Evolutionary conservation across 352 stramenopile species (phyloP).

Genomic region (Blastocystis sp.): DNA sequence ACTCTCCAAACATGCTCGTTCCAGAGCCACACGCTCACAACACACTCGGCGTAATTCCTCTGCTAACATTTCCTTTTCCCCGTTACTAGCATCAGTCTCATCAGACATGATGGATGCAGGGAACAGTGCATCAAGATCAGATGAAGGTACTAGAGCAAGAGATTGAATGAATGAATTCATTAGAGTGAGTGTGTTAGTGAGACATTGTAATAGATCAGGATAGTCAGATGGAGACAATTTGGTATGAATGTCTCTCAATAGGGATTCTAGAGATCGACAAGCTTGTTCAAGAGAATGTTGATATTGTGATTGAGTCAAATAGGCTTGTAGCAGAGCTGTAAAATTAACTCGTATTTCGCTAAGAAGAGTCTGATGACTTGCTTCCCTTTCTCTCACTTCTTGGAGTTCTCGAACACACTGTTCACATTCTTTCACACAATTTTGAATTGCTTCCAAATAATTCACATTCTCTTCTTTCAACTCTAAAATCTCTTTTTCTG

Average conservation of each 20-base stretch:
- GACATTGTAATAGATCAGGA: no score
- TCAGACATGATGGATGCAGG: background rate
- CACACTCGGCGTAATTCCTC: background rate
- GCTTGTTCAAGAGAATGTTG: background rate
- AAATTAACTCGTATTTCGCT: background rate
- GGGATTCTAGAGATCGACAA: no score
- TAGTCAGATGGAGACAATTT: no score
- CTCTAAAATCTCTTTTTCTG: background rate
- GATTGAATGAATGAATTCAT: background rate
- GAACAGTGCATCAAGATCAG: background rate
- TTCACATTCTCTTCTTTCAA: background rate
- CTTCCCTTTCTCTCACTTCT: background rate
- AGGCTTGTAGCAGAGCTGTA: background rate
- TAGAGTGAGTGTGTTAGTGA: no score
- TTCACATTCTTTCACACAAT: background rate
- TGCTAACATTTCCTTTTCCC: slow-evolving; percentile 37
- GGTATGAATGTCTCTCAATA: no score
- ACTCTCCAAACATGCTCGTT: background rate
- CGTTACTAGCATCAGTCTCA: background rate
- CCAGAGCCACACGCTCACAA: background rate
- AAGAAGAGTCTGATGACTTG: background rate
- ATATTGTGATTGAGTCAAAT: background rate
- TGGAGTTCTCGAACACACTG: background rate
- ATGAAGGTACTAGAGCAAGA: background rate
- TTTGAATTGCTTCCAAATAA: background rate